These are phyloP conservation scores for Achlya hypogyna DNA, from an alignment of 352 stramenopile species.

Conservation along the genomic window DNA sequence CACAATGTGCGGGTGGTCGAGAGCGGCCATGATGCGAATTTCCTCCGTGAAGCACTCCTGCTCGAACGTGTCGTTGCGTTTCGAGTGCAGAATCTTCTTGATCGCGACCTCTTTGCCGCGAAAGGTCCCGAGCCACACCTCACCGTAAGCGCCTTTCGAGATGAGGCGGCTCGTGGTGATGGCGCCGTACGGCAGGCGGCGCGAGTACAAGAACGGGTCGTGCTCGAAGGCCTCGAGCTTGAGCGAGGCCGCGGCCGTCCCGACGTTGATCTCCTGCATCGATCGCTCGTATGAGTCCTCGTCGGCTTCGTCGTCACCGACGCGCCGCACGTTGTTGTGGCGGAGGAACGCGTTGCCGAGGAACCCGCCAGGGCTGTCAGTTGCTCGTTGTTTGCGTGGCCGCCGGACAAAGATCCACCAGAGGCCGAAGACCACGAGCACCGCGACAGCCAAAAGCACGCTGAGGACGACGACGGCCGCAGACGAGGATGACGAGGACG, in stretches of 20 bases:
- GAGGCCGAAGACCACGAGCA: neutral
- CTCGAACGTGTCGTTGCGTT: constrained; percentile 72
- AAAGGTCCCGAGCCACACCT: constrained; percentile 77
- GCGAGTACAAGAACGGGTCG: constrained; percentile 38
- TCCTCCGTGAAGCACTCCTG: constrained; percentile 77
- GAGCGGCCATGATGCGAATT: constrained; percentile 62
- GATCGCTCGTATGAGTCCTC: neutral
- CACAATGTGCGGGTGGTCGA: constrained; percentile 76
- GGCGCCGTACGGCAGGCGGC: constrained; percentile 57
- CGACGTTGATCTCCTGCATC: neutral
- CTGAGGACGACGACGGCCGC: neutral
- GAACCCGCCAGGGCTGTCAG: neutral
- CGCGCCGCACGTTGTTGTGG: neutral
- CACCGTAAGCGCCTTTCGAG: constrained; percentile 65
- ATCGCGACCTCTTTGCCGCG: constrained; percentile 65
- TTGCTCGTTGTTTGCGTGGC: neutral
- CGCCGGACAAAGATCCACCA: neutral
- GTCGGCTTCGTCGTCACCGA: neutral
- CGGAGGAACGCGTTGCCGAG: neutral
- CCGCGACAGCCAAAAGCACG: neutral
- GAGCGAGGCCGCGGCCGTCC: constrained; percentile 27
- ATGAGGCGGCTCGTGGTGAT: constrained; percentile 70
- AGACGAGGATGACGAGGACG: neutral
- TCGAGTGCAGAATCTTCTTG: constrained; percentile 72
- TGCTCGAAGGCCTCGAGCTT: constrained; percentile 65